Evolutionary conservation across 2,329 filamentous ascomycete genomes (phyloP), one percentile per base, ranked within the genome.

Genomic region (Aspergillus vadensis): DNA sequence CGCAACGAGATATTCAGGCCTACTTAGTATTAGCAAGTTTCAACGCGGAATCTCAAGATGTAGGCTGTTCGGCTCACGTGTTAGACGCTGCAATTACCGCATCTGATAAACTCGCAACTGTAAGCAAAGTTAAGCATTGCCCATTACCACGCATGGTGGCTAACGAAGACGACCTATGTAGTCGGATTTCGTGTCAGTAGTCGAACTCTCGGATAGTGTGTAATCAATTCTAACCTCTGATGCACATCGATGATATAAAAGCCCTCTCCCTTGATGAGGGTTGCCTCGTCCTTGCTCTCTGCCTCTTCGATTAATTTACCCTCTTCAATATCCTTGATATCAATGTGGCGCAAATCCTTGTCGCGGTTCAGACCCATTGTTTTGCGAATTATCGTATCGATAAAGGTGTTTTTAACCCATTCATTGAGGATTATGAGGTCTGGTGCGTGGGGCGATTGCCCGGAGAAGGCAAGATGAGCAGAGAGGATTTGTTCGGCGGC

Each of bases 391-490:
- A 15, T 27, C 27, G 52, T 41, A 15, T 55, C 52, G 5, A 55
- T 23, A 17, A 55, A 27, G 10, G 17, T 32, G 8, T 55, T 44
- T 36, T 55, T 55, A 10, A 55, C 21, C 52, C 52, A 55, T 55
- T 55, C 52, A 32, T 55, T 55, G 17, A 47, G 38, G 15, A 55
- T 21, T 19, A 55, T 47, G 38, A 55, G 30, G 14, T 55, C 52
- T 17, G 52, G 52, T 4, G 52, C 52, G 27, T 55, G 52, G 3
- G 52, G 39, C 44, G 52, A 55, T 2, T 15, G 14, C 10, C 52
- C 52, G 6, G 17, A 23, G 15, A 43, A 55, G 15, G 38, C 21
- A 15, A 44, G 36, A 44, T 44, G 38, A n/a, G 52, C 52, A n/a
- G 36, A 23, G 5, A 44, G 36, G 30, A 55, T 55, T 55, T 23